phyloP scores from a whole-genome alignment of 257 asterid species.

The Fraxinus quadrangulata region DNA sequence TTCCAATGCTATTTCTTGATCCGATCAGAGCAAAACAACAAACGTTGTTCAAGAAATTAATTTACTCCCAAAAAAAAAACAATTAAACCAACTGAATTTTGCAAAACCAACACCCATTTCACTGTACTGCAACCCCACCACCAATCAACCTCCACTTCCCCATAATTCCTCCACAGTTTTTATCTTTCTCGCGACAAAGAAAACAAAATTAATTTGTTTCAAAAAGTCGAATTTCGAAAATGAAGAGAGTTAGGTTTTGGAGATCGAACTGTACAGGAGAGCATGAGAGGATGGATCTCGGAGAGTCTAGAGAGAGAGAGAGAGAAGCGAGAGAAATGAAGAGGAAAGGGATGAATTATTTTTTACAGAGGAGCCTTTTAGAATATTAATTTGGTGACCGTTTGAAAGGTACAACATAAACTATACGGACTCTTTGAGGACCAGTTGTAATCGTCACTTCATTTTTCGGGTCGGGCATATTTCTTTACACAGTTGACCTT shows the following conservation, averaged over 20 bases:
- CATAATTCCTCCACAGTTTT: not conserved
- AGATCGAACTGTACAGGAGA: constrained; percentile 15
- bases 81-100: constrained; percentile 8
- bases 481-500: too few species aligned
- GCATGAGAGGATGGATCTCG: not conserved
- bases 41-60: not conserved
- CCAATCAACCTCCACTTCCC: not conserved
- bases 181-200: not conserved
- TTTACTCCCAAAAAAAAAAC: not conserved
- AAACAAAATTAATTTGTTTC: not conserved
- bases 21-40: constrained; percentile 31
- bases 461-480: too few species aligned
- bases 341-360: not conserved
- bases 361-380: not conserved
- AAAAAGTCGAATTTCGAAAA: not conserved
- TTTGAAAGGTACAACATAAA: not conserved
- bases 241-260: constrained; percentile 12
- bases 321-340: not conserved
- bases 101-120: constrained; percentile 18
- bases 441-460: too few species aligned
- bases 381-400: not conserved
- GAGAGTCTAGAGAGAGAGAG: not conserved
- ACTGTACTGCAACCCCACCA: constrained; percentile 23
- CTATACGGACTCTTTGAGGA: not conserved
- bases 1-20: constrained; percentile 26